These are phyloP conservation scores for Penicillium sp. DNA, from an alignment of 2,329 filamentous ascomycete genomes.

Conservation along the genomic window DNA sequence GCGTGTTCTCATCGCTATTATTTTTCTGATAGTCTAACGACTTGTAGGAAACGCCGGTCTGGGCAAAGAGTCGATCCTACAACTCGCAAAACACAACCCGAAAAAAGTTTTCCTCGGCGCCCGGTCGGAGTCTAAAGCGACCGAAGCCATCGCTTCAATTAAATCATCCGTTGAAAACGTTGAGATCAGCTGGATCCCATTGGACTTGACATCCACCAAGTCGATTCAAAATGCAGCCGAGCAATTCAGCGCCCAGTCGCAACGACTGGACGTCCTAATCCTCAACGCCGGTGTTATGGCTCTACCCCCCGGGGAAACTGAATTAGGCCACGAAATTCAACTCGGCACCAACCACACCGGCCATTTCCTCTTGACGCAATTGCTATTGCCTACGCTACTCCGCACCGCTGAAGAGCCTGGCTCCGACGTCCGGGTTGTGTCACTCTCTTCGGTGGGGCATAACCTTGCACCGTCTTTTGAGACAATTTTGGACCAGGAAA, in stretches of 20 bases:
- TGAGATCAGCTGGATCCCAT: slow-evolving; percentile 21
- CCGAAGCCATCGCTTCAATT: slow-evolving; percentile 20
- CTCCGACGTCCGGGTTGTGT: slow-evolving; percentile 29
- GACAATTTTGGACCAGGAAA: slow-evolving; percentile 30
- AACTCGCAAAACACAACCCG: slow-evolving; percentile 44
- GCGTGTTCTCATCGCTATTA: neutral
- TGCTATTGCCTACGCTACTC: slow-evolving; percentile 32
- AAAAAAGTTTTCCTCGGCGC: slow-evolving; percentile 40
- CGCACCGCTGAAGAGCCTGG: slow-evolving; percentile 24
- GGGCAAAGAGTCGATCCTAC: slow-evolving; percentile 44
- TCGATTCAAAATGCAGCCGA: slow-evolving; percentile 41
- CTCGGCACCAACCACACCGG: slow-evolving; percentile 42
- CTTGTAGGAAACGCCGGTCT: slow-evolving; percentile 47
- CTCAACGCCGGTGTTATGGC: slow-evolving; percentile 47
- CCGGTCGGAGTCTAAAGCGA: slow-evolving; percentile 25
- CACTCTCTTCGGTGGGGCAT: slow-evolving; percentile 32
- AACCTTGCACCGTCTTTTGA: slow-evolving; percentile 25
- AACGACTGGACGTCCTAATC: slow-evolving; percentile 38
- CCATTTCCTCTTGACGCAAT: slow-evolving; percentile 38
- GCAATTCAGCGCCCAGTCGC: slow-evolving; percentile 24
- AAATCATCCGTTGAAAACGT: slow-evolving; percentile 15
- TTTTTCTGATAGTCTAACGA: neutral
- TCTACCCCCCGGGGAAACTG: slow-evolving; percentile 33
- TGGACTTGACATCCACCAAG: slow-evolving; percentile 47
- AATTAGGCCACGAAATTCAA: slow-evolving; percentile 39